Percentiles rank a stretch among this genome's conserved stretches.
Conservation (phyloP, 129 eudicot genomes). For the Tagetes erecta region DNA sequence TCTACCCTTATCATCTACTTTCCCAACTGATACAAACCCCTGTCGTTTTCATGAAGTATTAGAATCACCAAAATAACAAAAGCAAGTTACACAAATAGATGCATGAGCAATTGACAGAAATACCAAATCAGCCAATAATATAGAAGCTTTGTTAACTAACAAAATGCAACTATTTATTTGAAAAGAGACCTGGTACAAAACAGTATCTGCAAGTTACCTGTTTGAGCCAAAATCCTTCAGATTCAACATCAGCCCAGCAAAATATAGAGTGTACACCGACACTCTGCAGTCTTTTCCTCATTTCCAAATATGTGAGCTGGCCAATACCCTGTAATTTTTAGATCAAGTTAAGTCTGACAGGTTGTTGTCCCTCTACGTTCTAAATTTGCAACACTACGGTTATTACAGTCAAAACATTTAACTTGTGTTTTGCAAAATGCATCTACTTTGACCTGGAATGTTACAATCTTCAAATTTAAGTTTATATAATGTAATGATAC, state of each 20-base stretch:
- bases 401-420: background rate
- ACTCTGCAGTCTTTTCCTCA: constrained; percentile 70
- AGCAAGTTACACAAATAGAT: background rate
- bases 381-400: background rate
- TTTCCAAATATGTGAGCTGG: constrained; percentile 54
- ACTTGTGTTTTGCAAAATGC: constrained; percentile 8
- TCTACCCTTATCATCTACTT: constrained; percentile 78
- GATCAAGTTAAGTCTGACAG: background rate
- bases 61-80: constrained; percentile 21
- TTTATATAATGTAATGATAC: constrained; percentile 2
- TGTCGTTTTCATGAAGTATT: constrained; percentile 29
- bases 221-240: constrained; percentile 90
- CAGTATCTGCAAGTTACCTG: constrained; percentile 48
- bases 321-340: constrained; percentile 66
- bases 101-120: background rate
- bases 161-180: background rate
- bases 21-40: constrained; percentile 82
- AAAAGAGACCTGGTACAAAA: constrained; percentile 2
- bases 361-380: background rate
- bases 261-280: constrained; percentile 70
- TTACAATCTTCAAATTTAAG: background rate
- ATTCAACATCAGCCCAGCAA: constrained; percentile 91
- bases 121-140: constrained; percentile 15
- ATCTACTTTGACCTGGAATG: background rate
- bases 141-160: background rate